These are phyloP conservation scores for Oxyria digyna DNA, from an alignment of 148 eudicot species.

Conservation along the genomic window DNA sequence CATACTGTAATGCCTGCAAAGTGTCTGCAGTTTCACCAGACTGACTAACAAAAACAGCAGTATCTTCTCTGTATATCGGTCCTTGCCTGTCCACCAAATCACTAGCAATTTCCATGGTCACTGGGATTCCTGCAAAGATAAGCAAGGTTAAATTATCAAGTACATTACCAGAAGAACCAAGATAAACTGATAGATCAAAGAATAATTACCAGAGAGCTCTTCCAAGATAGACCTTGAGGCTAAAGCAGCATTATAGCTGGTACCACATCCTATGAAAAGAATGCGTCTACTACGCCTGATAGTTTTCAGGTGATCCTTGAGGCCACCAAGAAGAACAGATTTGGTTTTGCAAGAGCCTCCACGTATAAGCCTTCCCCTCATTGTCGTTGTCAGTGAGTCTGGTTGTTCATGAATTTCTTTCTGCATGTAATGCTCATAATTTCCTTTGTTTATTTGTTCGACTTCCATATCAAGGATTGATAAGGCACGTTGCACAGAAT, in stretches of 20 bases:
- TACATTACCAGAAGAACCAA: neutral
- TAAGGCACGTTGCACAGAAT: slow-evolving; percentile 77
- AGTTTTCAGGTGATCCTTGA: slow-evolving; percentile 91
- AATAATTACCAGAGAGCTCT: slow-evolving; percentile 85
- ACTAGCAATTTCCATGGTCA: slow-evolving; percentile 96
- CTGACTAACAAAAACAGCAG: slow-evolving; percentile 94
- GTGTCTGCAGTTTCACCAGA: slow-evolving; percentile 99
- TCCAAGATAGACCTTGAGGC: slow-evolving; percentile 91
- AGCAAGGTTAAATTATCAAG: neutral
- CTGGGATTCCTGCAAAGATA: slow-evolving; percentile 63
- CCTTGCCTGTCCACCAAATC: slow-evolving; percentile 97
- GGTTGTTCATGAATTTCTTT: slow-evolving; percentile 94
- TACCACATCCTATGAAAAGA: slow-evolving; percentile 95
- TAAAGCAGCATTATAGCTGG: slow-evolving; percentile 97
- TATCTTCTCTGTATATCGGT: slow-evolving; percentile 96
- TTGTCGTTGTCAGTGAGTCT: slow-evolving; percentile 84
- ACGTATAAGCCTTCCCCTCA: slow-evolving; percentile 94
- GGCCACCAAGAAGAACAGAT: slow-evolving; percentile 81
- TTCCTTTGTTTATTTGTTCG: slow-evolving; percentile 89
- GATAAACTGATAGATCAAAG: slow-evolving; percentile 4
- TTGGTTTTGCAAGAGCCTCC: slow-evolving; percentile 84
- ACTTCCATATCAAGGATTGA: slow-evolving; percentile 94
- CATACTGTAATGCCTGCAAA: slow-evolving; percentile 79
- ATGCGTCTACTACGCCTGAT: slow-evolving; percentile 94
- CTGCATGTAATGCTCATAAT: slow-evolving; percentile 89